phyloP scores from a whole-genome alignment of 176 grass and related monocot genomes.

The Olyra latifolia region DNA sequence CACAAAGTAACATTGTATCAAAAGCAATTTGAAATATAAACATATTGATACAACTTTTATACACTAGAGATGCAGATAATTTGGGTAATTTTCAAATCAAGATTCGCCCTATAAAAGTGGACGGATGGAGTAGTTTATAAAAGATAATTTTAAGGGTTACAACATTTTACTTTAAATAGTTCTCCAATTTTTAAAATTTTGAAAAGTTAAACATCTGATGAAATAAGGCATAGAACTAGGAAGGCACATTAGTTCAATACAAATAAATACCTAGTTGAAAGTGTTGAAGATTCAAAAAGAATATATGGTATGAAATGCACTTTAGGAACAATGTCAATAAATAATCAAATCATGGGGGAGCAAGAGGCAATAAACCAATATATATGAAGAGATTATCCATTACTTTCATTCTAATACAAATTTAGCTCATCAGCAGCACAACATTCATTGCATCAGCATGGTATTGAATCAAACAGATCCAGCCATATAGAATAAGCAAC shows the following conservation, averaged over 20 bases:
- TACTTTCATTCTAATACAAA: conserved; percentile 1
- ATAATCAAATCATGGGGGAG: neutral
- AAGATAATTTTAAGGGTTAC: neutral
- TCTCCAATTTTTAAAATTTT: neutral
- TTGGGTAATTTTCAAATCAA: no score
- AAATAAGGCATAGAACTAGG: neutral
- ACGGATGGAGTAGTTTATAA: no score
- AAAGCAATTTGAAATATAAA: no score
- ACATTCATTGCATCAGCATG: neutral
- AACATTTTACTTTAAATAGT: no score
- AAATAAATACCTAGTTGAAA: neutral
- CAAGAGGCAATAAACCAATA: neutral
- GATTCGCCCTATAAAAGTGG: no score
- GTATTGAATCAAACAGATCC: neutral
- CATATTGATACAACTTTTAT: no score
- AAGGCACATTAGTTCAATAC: neutral
- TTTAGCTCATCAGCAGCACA: neutral
- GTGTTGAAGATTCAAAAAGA: neutral
- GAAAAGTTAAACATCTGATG: neutral
- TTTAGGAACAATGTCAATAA: neutral
- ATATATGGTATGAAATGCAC: neutral
- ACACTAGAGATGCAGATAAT: no score
- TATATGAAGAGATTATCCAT: neutral
- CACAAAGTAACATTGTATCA: no score
- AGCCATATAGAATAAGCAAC: neutral